phyloP scores from a whole-genome alignment of 2,329 filamentous ascomycete species.

The Domatiomyces globalis region DNA sequence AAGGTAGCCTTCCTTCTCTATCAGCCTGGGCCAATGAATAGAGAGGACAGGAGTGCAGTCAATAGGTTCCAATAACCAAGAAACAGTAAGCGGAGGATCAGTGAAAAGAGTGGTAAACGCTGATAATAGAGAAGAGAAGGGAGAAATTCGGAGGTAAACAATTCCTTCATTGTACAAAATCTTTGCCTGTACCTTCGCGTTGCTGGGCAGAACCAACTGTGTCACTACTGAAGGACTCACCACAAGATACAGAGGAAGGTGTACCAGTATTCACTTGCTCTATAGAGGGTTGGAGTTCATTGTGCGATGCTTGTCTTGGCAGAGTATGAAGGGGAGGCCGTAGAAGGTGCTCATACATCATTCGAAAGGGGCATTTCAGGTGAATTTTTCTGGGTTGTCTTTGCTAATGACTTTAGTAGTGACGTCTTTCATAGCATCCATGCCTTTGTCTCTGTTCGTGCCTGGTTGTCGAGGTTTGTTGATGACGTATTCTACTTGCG shows the following conservation, averaged over 20 bases:
- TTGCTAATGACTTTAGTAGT: neutral
- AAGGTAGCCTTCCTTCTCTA: too few species aligned
- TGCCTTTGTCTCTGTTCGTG: neutral
- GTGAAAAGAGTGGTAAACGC: too few species aligned
- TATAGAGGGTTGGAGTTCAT: neutral
- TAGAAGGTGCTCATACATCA: neutral
- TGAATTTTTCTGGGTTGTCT: neutral
- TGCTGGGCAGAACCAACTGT: neutral
- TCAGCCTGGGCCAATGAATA: too few species aligned
- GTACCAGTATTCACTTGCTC: neutral
- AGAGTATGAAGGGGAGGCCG: neutral
- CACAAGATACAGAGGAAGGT: neutral
- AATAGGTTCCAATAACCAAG: too few species aligned
- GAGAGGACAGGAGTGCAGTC: too few species aligned
- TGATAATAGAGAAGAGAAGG: neutral
- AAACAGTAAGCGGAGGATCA: too few species aligned
- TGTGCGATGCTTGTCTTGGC: neutral
- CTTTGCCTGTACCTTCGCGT: neutral
- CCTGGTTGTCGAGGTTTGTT: neutral
- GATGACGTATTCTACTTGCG: neutral
- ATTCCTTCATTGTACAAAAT: neutral
- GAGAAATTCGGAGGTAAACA: neutral
- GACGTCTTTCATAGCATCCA: neutral
- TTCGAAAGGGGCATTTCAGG: neutral
- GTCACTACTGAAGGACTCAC: neutral